These are phyloP conservation scores for Diaporthe batatas DNA, from an alignment of 2,329 filamentous ascomycete genomes.

Conservation along the genomic window DNA sequence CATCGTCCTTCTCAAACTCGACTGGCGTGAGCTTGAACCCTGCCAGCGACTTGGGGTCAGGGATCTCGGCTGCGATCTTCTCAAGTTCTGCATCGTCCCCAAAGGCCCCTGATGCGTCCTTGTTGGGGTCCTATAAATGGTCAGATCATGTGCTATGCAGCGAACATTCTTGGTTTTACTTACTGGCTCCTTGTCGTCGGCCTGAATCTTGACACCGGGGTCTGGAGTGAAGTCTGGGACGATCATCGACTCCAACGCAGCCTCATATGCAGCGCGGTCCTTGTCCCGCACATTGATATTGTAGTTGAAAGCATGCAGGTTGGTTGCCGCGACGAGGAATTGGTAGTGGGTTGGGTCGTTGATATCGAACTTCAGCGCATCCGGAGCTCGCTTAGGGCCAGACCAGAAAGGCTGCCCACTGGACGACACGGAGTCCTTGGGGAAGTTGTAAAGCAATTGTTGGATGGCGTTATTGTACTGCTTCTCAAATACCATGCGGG, in stretches of 20 bases:
- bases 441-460: slow-evolving; percentile 96
- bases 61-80: slow-evolving; percentile 78
- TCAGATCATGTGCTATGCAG: slow-evolving; percentile 18
- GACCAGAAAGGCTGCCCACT: slow-evolving; percentile 97
- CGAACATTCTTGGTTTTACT: slow-evolving; percentile 49
- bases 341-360: slow-evolving; percentile 87
- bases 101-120: slow-evolving; percentile 65
- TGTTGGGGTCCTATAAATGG: slow-evolving; percentile 79
- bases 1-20: slow-evolving; percentile 98
- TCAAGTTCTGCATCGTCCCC: slow-evolving; percentile 84
- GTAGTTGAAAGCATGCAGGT: slow-evolving; percentile 98
- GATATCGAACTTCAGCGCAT: slow-evolving; percentile 88
- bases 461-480: slow-evolving; percentile 98
- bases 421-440: slow-evolving; percentile 90
- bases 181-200: slow-evolving; percentile 90
- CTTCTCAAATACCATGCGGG: slow-evolving; percentile 91
- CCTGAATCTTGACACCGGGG: slow-evolving; percentile 94
- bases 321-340: slow-evolving; percentile 89
- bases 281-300: slow-evolving; percentile 88
- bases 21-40: slow-evolving; percentile 92
- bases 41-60: slow-evolving; percentile 82
- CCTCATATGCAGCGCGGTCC: slow-evolving; percentile 78
- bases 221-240: slow-evolving; percentile 95
- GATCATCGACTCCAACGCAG: slow-evolving; percentile 91
- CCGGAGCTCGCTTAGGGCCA: slow-evolving; percentile 95